phyloP scores from a whole-genome alignment of 768 basidiomycete genomes.

The Fomitopsis serialis region DNA sequence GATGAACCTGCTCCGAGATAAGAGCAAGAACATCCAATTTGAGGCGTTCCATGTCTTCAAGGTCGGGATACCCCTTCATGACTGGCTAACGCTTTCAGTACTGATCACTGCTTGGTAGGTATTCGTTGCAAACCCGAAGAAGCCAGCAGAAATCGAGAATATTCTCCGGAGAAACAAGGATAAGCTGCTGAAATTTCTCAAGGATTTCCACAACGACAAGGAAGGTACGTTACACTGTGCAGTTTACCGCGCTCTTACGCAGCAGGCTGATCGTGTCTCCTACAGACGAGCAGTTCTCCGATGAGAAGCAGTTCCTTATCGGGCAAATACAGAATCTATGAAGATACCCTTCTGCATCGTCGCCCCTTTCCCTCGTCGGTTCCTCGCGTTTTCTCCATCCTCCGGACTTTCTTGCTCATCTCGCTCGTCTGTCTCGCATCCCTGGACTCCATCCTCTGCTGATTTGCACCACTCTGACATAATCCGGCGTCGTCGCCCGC shows the following conservation, averaged over 20 bases:
- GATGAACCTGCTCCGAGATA: conserved; percentile 98
- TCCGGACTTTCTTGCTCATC: neutral
- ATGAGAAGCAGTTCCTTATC: conserved; percentile 96
- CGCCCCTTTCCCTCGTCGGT: too few species aligned
- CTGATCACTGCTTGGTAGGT: conserved; percentile 46
- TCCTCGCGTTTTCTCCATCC: neutral
- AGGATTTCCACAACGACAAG: conserved; percentile 96
- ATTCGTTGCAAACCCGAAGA: conserved; percentile 99
- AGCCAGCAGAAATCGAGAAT: conserved; percentile 88
- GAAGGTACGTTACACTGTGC: conserved; percentile 57
- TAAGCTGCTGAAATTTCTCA: conserved; percentile 83
- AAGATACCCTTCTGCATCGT: neutral
- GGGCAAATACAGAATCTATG: conserved; percentile 81
- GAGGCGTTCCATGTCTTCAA: conserved; percentile 99
- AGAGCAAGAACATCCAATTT: conserved; percentile 99
- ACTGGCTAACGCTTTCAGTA: neutral
- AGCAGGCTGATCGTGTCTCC: conserved; percentile 54
- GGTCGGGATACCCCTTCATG: conserved; percentile 36
- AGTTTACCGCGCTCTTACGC: too few species aligned
- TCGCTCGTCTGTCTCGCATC: neutral
- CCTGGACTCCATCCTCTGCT: too few species aligned
- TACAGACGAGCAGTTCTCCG: conserved; percentile 90
- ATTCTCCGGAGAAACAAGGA: conserved; percentile 94
- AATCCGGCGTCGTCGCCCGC: too few species aligned
- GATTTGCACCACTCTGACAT: too few species aligned